These are phyloP conservation scores for Maudiozyma bulderi DNA, from an alignment of 805 yeast genomes.

Conservation along the genomic window DNA sequence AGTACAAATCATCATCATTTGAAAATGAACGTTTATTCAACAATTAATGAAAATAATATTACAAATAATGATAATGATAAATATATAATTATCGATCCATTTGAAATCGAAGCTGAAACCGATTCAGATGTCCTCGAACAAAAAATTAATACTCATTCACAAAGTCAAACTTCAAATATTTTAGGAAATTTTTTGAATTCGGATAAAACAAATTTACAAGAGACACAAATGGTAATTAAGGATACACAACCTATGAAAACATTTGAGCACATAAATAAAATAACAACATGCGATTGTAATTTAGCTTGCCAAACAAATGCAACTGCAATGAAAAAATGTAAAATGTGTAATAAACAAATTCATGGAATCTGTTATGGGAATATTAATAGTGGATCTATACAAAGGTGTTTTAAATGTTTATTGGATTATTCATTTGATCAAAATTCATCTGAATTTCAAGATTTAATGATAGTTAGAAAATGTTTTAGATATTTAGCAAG, in stretches of 20 bases:
- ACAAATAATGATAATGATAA: not conserved
- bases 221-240: slow-evolving; percentile 22
- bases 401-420: slow-evolving; percentile 24
- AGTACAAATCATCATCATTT: slow-evolving; percentile 28
- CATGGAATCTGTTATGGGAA: slow-evolving; percentile 33
- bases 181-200: slow-evolving; percentile 23
- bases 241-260: slow-evolving; percentile 1
- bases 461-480: slow-evolving; percentile 31
- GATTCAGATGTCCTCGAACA: not conserved
- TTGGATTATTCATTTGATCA: slow-evolving; percentile 12
- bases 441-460: slow-evolving; percentile 14
- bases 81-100: slow-evolving; percentile 23
- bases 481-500: slow-evolving; percentile 23
- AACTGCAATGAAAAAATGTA: slow-evolving; percentile 19
- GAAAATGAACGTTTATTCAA: slow-evolving; percentile 24
- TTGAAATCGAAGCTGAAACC: slow-evolving; percentile 9
- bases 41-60: slow-evolving; percentile 11
- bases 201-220: slow-evolving; percentile 16
- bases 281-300: slow-evolving; percentile 25
- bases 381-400: slow-evolving; percentile 6
- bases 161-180: slow-evolving; percentile 27
- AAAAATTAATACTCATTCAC: not conserved
- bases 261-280: not conserved
- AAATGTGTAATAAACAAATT: slow-evolving; percentile 23
- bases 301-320: slow-evolving; percentile 10